phyloP scores from a whole-genome alignment of 495 filamentous ascomycete genomes.

The Aspergillus cavernicola region DNA sequence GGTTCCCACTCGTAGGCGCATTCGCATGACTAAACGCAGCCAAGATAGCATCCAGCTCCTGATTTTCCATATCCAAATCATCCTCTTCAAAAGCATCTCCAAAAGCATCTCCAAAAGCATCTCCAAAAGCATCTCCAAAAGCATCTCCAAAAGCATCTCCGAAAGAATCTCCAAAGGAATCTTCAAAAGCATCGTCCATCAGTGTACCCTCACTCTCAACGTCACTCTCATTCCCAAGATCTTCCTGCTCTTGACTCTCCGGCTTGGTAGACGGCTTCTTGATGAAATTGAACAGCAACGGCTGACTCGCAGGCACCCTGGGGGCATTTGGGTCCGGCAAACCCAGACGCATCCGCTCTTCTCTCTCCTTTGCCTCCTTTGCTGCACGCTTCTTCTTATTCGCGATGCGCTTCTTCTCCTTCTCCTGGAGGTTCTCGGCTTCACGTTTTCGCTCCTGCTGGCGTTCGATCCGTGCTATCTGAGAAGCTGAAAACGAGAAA shows the following conservation, averaged over 20 bases:
- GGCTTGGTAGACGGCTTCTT: slow-evolving; percentile 10
- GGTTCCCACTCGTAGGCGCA: not conserved
- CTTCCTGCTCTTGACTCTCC: slow-evolving; percentile 1
- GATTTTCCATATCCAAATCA: slow-evolving; percentile 17
- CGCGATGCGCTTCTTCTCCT: slow-evolving; percentile 34
- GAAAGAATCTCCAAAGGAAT: too few species aligned
- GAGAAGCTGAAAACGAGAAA: slow-evolving; percentile 37
- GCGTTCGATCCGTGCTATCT: slow-evolving; percentile 42
- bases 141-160: slow-evolving; percentile 8
- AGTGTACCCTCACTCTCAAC: not conserved
- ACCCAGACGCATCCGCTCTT: slow-evolving; percentile 39
- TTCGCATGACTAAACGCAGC: not conserved
- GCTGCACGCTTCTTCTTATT: slow-evolving; percentile 45
- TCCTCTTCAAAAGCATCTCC: slow-evolving; percentile 20
- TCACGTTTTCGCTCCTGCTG: slow-evolving; percentile 38
- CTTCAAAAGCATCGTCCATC: not conserved
- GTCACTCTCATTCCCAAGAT: not conserved
- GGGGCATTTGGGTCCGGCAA: slow-evolving; percentile 40
- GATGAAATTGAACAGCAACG: slow-evolving; percentile 43
- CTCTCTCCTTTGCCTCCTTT: slow-evolving; percentile 39
- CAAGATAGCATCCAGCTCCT: slow-evolving; percentile 17
- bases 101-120: too few species aligned
- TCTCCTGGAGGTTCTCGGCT: slow-evolving; percentile 42
- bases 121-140: too few species aligned
- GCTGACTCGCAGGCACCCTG: slow-evolving; percentile 46